Percentiles rank a stretch among this genome's conserved stretches.
Evolutionary conservation across 352 stramenopile genomes (phyloP).

Genomic region (Aphanomyces euteiches): DNA sequence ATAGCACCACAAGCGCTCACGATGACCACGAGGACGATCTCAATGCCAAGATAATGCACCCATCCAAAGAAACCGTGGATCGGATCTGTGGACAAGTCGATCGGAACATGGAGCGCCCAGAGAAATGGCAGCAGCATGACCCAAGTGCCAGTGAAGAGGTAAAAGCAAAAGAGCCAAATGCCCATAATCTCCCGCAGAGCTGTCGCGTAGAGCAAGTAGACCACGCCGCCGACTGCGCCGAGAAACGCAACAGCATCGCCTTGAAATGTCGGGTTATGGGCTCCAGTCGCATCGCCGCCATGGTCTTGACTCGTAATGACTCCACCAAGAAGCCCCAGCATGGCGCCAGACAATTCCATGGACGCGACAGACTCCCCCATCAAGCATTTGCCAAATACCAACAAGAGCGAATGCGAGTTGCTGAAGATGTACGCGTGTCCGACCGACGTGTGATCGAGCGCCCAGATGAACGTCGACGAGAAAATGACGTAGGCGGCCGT

Average conservation of each 20-base stretch:
- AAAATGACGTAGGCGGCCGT: conserved; percentile 42
- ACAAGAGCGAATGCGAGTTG: conserved; percentile 54
- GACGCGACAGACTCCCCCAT: conserved; percentile 36
- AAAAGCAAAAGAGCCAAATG: conserved; percentile 46
- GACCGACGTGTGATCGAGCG: conserved; percentile 49
- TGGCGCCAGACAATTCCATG: conserved; percentile 43
- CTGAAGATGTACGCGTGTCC: conserved; percentile 56
- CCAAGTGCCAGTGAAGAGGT: conserved; percentile 38
- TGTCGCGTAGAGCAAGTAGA: conserved; percentile 79
- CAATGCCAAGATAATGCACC: conserved; percentile 46
- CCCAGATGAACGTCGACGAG: conserved; percentile 50
- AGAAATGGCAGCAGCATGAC: conserved; percentile 40
- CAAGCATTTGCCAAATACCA: conserved; percentile 49
- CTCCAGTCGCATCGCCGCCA: neutral
- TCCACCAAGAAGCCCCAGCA: conserved; percentile 43
- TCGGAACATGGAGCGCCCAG: conserved; percentile 20
- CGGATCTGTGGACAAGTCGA: conserved; percentile 31
- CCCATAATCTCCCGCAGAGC: conserved; percentile 55
- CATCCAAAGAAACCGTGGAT: conserved; percentile 42
- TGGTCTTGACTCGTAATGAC: conserved; percentile 45
- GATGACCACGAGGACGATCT: conserved; percentile 49
- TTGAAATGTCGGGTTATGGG: conserved; percentile 15
- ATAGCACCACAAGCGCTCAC: conserved; percentile 49
- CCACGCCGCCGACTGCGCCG: conserved; percentile 58
- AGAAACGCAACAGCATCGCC: conserved; percentile 68